Evolutionary conservation across 306 rosid species (phyloP), one percentile per base, ranked within the genome.

Genomic region (Clitoria ternatea): DNA sequence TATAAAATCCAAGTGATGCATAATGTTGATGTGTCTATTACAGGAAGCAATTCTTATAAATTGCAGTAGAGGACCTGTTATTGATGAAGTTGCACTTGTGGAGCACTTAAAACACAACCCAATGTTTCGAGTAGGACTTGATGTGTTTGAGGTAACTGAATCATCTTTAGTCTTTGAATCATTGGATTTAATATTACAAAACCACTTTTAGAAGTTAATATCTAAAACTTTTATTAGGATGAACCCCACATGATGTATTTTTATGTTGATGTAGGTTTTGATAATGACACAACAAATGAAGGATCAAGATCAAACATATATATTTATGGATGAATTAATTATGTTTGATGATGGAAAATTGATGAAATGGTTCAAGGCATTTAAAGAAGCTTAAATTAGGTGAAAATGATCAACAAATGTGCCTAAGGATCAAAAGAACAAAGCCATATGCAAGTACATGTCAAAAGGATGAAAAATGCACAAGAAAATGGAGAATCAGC

Each of bases 1-100:
- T 44, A 36, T 62, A 47, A 11, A 65, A 61, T 24, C 39, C 27
- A 17, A 61, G 37, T 48, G 4, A 20, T 48, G 36, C 24, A 42
- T 27, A 62, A n/a, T 18, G 44, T 59, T 60, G 43, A 23, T 10
- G 55, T 57, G 32, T 37, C 32, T 72, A 73, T 77, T 22, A 32
- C 80, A 95, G 96, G 99, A 95, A 59, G 99, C 97, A 74, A 88
- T 95, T 66, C 96, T 95, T 52, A 45, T 95, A 53, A 95, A 95
- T 85, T 95, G 99, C 66, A 95, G 99, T 63, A 82, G 99, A 78
- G 99, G 99, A 6, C 97, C 99, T 35, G 99, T 95, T 71, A 53
- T 95, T 19, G 97, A 95, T 55, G 99, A 95, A 85, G 97, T 55
- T 35, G 97, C 99, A 69, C 96, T 95, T 59, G 96, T 91, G 32